Evolutionary conservation across 306 rosid genomes (phyloP).

Genomic region (Senna tora): DNA sequence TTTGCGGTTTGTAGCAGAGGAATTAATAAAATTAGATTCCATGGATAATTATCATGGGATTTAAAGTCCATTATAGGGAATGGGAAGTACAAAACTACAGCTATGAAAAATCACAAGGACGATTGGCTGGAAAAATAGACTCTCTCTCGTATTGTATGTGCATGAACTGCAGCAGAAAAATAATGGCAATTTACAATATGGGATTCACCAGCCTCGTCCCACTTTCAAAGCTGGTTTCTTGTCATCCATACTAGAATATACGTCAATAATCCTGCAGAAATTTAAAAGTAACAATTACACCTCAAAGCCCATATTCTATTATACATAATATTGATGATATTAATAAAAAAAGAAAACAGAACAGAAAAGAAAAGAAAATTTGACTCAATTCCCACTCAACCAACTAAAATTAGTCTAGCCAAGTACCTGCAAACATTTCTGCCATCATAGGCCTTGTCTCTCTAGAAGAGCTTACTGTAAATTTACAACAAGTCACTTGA

Average conservation of each 20-base stretch:
- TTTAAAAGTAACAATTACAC: constrained; percentile 17
- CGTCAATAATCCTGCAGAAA: constrained; percentile 53
- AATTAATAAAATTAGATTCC: constrained; percentile 10
- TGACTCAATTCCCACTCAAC: neutral
- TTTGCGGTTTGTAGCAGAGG: neutral
- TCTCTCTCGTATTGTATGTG: constrained; percentile 12
- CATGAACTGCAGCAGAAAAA: constrained; percentile 28
- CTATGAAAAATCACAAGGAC: neutral
- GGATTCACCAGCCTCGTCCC: neutral
- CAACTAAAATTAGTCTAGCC: neutral
- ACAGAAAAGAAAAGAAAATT: too few relatives aligned
- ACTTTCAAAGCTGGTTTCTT: constrained; percentile 28
- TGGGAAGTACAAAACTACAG: constrained; percentile 22
- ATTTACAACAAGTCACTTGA: neutral
- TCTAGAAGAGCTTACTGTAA: constrained; percentile 53
- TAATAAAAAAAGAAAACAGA: neutral
- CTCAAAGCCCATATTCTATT: constrained; percentile 6
- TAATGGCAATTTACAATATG: constrained; percentile 37
- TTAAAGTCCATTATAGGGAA: constrained; percentile 2
- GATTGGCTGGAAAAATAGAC: neutral
- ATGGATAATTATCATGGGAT: neutral
- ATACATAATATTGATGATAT: constrained; percentile 4
- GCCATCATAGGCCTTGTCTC: constrained; percentile 37
- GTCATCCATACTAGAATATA: constrained; percentile 48
- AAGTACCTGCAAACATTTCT: constrained; percentile 50